Evolutionary conservation across 2,329 filamentous ascomycete genomes (phyloP), one percentile per base, ranked within the genome.

Genomic region (Cryoendolithus antarcticus): DNA sequence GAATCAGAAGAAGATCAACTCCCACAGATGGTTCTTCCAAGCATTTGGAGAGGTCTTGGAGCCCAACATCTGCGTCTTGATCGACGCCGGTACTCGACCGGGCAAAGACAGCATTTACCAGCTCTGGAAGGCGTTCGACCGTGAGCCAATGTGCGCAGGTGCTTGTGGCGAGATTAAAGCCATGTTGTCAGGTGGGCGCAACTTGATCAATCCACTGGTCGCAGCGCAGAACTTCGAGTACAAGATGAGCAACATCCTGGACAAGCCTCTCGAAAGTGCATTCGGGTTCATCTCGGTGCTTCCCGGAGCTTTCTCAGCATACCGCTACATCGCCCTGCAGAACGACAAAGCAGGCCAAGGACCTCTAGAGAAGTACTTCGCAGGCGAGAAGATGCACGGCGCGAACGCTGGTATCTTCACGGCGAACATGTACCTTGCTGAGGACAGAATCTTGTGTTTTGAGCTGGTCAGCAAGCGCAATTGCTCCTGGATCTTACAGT

Each of bases 1-100:
- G 75, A 98, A 98, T 59, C 88, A 95, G 67, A 98, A 98, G 71
- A 98, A 98, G 72, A 98, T 98, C 74, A 98, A 98, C 60, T 96
- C 91, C 0, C 91, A 98, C 61, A 73, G 91, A 59, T 98, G 91
- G 91, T 96, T 98, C 67, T 98, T 98, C 72, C 82, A 93, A 51
- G 91, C 89, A 0, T 98, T 98, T 59, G 91, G 91, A 27, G 76
- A 80, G 13, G 83, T 96, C 3, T 66, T 98, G 33, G 82, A 96
- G 46, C 91, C 91, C 30, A 96, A 96, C 55, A 93, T 98, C 51
- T 96, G 91, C 56, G 89, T 96, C 8, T 73, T 98, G 38, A 76
- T 98, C 48, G 91, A 98, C 63, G 91, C 91, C 1, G 91, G 91
- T 67, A 98, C 91, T 0, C 88, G 86, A 50, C 91, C 91, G 0